Evolutionary conservation across 2,329 filamentous ascomycete species (phyloP).

Genomic region (Neonectria magnoliae): DNA sequence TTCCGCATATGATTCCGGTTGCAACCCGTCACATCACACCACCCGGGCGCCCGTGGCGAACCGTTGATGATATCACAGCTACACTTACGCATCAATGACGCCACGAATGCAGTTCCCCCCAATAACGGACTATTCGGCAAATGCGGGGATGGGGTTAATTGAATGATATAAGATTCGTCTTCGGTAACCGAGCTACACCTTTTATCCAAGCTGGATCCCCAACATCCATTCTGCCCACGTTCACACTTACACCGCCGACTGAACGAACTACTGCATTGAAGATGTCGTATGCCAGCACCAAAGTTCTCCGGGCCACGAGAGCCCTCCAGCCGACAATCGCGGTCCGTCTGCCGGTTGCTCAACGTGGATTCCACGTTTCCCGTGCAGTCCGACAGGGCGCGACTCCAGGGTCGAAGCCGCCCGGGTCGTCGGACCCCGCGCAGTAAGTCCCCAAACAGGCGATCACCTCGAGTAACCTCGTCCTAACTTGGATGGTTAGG

Average conservation of each 20-base stretch:
- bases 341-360: slow-evolving; percentile 1
- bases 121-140: neutral
- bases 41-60: slow-evolving; percentile 6
- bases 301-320: slow-evolving; percentile 5
- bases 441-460: slow-evolving; percentile 21
- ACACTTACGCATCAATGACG: slow-evolving; percentile 40
- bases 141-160: slow-evolving; percentile 18
- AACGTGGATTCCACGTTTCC: slow-evolving; percentile 13
- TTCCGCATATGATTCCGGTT: slow-evolving; percentile 1
- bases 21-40: slow-evolving; percentile 15
- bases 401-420: neutral
- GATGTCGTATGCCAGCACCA: neutral
- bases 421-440: slow-evolving; percentile 2
- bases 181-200: neutral
- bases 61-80: slow-evolving; percentile 29
- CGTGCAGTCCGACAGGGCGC: slow-evolving; percentile 6
- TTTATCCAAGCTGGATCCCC: neutral
- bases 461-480: neutral
- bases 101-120: slow-evolving; percentile 19
- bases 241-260: neutral
- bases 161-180: neutral
- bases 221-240: neutral
- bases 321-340: slow-evolving; percentile 6
- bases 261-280: neutral
- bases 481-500: slow-evolving; percentile 13